Evolutionary conservation across 1,139 yeast species (phyloP).

Genomic region (Yamadazyma sp.): DNA sequence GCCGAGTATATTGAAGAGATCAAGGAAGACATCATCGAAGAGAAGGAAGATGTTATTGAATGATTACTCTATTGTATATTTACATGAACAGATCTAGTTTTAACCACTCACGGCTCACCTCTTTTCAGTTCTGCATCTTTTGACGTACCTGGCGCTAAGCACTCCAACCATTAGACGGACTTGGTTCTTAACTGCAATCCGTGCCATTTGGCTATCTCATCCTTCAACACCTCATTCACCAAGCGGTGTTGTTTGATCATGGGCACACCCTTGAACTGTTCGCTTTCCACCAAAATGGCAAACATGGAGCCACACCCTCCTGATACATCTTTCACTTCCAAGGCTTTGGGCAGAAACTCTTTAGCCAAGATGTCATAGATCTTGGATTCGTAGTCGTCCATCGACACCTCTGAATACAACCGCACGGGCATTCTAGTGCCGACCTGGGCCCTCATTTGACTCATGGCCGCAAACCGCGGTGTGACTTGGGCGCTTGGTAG

Average conservation of each 20-base stretch:
- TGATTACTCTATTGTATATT: slow-evolving; percentile 4
- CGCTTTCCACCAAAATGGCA: slow-evolving; percentile 76
- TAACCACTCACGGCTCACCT: no score
- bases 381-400: slow-evolving; percentile 68
- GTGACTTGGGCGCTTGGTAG: background rate
- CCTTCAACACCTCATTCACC: slow-evolving; percentile 78
- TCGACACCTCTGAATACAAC: slow-evolving; percentile 14
- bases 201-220: slow-evolving; percentile 91
- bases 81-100: slow-evolving; percentile 6
- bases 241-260: slow-evolving; percentile 91
- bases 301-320: slow-evolving; percentile 99
- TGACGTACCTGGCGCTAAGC: no score
- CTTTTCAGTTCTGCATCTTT: no score
- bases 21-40: slow-evolving; percentile 70
- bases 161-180: no score
- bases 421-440: slow-evolving; percentile 4
- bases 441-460: background rate
- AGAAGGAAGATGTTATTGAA: slow-evolving; percentile 76
- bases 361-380: slow-evolving; percentile 56
- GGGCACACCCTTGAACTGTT: slow-evolving; percentile 71
- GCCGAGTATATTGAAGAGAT: slow-evolving; percentile 72
- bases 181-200: slow-evolving; percentile 85
- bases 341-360: slow-evolving; percentile 56
- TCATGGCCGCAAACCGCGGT: background rate
- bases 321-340: slow-evolving; percentile 77